phyloP scores from a whole-genome alignment of 805 yeast genomes.

The Candida loeiensis region DNA sequence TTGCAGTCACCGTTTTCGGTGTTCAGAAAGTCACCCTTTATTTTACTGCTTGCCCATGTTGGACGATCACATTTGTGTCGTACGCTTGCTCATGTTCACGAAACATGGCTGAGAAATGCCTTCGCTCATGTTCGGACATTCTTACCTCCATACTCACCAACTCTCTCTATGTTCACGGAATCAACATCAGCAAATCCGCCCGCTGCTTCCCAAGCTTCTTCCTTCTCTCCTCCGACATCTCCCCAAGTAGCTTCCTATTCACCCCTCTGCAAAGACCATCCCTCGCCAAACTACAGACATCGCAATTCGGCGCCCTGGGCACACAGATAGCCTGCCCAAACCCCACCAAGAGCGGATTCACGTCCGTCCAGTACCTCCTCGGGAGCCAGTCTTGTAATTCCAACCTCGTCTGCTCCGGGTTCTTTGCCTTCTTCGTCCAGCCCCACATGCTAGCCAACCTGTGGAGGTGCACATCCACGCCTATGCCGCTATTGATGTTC shows the following conservation, averaged over 20 bases:
- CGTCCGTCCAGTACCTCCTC: conserved; percentile 69
- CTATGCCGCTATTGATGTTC: conserved; percentile 76
- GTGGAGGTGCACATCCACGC: conserved; percentile 90
- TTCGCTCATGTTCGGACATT: no score
- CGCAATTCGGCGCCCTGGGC: conserved; percentile 69
- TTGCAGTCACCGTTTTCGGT: no score
- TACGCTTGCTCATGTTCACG: no score
- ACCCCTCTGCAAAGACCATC: conserved; percentile 57
- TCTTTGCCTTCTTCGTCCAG: conserved; percentile 59
- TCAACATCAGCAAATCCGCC: conserved; percentile 21
- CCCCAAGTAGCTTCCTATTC: conserved; percentile 41
- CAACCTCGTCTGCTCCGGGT: conserved; percentile 73
- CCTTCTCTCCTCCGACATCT: conserved; percentile 24
- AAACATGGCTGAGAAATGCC: no score
- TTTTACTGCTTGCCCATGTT: no score
- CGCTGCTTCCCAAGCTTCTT: conserved; percentile 29
- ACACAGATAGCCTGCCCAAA: conserved; percentile 89
- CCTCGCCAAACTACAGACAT: conserved; percentile 56
- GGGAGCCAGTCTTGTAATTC: conserved; percentile 76
- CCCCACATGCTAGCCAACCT: conserved; percentile 75
- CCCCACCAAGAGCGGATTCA: conserved; percentile 85
- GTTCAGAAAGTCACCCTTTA: no score
- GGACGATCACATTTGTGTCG: no score
- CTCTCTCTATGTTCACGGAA: no score
- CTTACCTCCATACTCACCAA: no score